Percentiles rank a stretch among this genome's conserved stretches.
Evolutionary conservation across 768 basidiomycete species (phyloP).

Genomic region (Pisolithus tinctorius): DNA sequence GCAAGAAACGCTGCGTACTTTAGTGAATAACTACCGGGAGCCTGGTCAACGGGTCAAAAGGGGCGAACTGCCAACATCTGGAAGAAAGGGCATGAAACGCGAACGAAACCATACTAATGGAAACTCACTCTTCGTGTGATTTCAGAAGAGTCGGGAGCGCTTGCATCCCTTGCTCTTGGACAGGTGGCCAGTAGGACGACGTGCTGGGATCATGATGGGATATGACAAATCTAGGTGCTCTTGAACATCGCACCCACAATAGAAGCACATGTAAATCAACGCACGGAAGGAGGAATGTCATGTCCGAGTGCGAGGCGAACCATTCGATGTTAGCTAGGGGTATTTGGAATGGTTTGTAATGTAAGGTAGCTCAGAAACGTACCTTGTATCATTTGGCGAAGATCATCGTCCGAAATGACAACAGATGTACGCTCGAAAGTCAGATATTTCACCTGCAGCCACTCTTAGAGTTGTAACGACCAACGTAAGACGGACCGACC

Average conservation of each 20-base stretch:
- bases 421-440: not conserved
- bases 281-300: not conserved
- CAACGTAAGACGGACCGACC: not conserved
- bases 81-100: not conserved
- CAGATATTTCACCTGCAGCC: not conserved
- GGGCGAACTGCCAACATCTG: slow-evolving; percentile 9
- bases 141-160: not conserved
- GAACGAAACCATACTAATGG: not conserved
- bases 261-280: not conserved
- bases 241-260: not conserved
- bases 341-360: not conserved
- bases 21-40: not conserved
- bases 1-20: not conserved
- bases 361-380: not conserved
- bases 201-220: slow-evolving; percentile 6
- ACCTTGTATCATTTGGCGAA: not conserved
- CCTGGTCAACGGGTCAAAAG: slow-evolving; percentile 3
- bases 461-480: not conserved
- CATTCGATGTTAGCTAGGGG: not conserved
- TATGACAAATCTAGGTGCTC: not conserved
- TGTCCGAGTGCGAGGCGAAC: not conserved
- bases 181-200: slow-evolving; percentile 4
- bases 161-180: not conserved
- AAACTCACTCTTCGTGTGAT: not conserved
- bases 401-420: not conserved